These are phyloP conservation scores for Colletotrichum salicis DNA, from an alignment of 2,329 filamentous ascomycete genomes.

Conservation along the genomic window DNA sequence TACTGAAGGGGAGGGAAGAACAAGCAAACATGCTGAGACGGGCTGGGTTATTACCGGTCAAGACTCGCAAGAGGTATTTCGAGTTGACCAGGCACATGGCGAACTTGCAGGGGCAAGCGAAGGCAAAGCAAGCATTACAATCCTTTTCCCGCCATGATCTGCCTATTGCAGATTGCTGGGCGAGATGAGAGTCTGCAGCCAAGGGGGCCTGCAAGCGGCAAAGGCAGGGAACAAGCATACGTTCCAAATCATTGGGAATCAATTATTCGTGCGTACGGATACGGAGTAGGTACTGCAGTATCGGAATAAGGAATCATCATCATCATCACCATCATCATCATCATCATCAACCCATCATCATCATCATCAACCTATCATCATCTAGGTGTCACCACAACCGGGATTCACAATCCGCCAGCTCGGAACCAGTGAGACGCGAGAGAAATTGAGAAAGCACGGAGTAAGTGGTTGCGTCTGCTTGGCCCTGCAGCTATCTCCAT, in stretches of 20 bases:
- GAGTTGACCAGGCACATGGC: neutral
- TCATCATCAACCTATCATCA: neutral
- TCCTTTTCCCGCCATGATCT: constrained; percentile 14
- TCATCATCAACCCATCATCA: neutral
- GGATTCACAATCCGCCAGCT: neutral
- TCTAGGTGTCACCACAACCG: neutral
- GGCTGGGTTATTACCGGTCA: neutral
- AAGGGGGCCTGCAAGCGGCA: neutral
- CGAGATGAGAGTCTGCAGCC: constrained; percentile 10
- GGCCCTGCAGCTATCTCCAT: neutral
- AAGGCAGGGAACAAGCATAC: neutral
- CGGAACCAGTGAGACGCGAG: neutral
- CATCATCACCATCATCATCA: neutral
- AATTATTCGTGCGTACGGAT: neutral
- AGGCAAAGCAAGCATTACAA: neutral
- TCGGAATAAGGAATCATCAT: neutral
- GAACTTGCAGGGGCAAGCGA: neutral
- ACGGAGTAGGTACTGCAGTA: neutral
- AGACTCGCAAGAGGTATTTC: neutral
- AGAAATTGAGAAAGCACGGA: no score
- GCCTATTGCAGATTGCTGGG: constrained; percentile 6
- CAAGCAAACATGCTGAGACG: constrained; percentile 8
- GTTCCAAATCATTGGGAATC: neutral
- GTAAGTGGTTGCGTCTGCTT: neutral
- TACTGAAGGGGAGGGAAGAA: neutral